Base-by-base conservation (phyloP, 352 stramenopile species). In the Pythium vanterpoolii region DNA sequence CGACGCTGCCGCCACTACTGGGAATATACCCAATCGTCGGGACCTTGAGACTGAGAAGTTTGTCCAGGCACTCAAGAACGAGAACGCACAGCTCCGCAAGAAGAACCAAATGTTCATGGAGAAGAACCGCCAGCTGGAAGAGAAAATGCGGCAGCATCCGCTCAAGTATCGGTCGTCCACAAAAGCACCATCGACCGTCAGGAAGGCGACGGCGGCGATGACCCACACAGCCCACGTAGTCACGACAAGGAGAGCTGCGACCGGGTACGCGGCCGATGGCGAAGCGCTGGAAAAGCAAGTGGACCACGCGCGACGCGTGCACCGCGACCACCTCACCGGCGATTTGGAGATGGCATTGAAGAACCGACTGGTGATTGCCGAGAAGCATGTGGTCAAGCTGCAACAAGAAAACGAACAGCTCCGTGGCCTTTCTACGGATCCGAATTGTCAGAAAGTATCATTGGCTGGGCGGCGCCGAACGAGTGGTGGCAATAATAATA, bases 31-130 rank as follows among this genome's bases (percentile, higher is more conserved):
- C 24, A 52, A 70, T 24, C 76, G 77, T 43, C 73, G 83, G 26
- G 83, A 93, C 60, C 48, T 91, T 19, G 86, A 94, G 44, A 82
- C 81, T 11, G 87, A 96, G 42, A 85, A 83, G 46, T 92, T 95
- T 53, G 78, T 95, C 16, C 70, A 84, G n/a, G 75, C 73, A 5
- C 66, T 96, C 40, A 88, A 89, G 58, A 84, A 58, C 33, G 85
- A 96, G 47, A 96, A 92, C 46, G 50, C 63, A 5, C 52, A 58
- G n/a, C 49, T 96, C 27, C 72, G 79, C 26, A 93, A 86, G 61
- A 91, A 93, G 52, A 89, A 80, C 14, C 79, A 95, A 45, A 34
- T 58, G 26, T 53, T 95, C 21, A 66, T 77, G 33, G 79, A 91
- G 49, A 89, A 83, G 60, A 93, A 91, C 38, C 79, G 79, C 1